These are phyloP conservation scores for Coemansia sp. DNA, from an alignment of 192 early-diverging fungal genomes.

Conservation along the genomic window DNA sequence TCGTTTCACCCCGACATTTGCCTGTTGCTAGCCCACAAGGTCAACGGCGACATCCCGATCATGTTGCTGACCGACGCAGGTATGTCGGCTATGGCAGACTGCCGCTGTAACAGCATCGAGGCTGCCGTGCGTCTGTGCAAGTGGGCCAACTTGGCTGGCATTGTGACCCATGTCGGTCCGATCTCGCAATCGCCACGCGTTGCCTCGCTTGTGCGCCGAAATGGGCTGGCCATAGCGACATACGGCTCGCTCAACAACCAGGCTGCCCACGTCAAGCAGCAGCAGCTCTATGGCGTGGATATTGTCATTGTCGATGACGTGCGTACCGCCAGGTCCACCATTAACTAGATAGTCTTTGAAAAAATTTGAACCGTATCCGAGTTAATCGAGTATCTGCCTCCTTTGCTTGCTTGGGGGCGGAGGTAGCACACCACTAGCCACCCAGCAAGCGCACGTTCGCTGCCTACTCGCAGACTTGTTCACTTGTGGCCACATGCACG, in stretches of 20 bases:
- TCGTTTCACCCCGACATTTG: constrained; percentile 89
- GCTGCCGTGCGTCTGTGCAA: constrained; percentile 80
- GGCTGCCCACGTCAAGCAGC: constrained; percentile 69
- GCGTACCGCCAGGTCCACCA: constrained; percentile 56
- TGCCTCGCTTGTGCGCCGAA: constrained; percentile 71
- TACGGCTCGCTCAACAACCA: constrained; percentile 85
- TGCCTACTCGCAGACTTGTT: not conserved
- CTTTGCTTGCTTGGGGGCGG: not conserved
- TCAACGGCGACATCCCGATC: constrained; percentile 81
- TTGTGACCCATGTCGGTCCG: constrained; percentile 76
- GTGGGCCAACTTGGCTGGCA: constrained; percentile 72
- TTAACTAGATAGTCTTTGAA: not conserved
- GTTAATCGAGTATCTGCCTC: not conserved
- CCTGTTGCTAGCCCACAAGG: constrained; percentile 83
- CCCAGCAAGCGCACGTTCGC: not conserved
- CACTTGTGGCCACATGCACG: constrained; percentile 1
- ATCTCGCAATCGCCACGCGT: constrained; percentile 77
- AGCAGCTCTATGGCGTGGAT: constrained; percentile 83
- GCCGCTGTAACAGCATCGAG: constrained; percentile 79
- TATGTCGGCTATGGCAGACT: constrained; percentile 72
- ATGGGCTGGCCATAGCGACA: constrained; percentile 74
- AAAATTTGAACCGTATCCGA: not conserved
- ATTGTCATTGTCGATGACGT: constrained; percentile 82
- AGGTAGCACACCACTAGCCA: not conserved
- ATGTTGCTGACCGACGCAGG: constrained; percentile 91